Conservation (phyloP, 345 rosid species). For the Citrus australasica region DNA sequence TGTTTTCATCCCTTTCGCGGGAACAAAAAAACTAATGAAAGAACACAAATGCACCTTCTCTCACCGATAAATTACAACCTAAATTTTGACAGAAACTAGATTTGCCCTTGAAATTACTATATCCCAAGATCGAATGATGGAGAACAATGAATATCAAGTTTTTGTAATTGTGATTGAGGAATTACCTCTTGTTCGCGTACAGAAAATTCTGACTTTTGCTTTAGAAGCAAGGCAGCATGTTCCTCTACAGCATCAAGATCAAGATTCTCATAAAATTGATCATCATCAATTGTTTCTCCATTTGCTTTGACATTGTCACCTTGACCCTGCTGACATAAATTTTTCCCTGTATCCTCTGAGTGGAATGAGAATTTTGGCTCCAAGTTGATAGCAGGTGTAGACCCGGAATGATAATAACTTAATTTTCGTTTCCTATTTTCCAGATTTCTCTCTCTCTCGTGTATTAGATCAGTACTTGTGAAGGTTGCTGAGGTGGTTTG, state of each 20-base stretch:
- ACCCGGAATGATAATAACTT: conserved; percentile 34
- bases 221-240: conserved; percentile 60
- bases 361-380: conserved; percentile 40
- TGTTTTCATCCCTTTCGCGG: neutral
- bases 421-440: conserved; percentile 56
- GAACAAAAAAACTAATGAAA: neutral
- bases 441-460: conserved; percentile 22
- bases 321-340: conserved; percentile 24
- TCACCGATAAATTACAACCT: conserved; percentile 2
- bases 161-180: conserved; percentile 17
- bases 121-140: conserved; percentile 96
- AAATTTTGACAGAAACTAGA: neutral
- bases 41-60: neutral
- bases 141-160: conserved; percentile 25
- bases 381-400: conserved; percentile 53
- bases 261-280: conserved; percentile 63
- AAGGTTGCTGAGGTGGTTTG: conserved; percentile 23
- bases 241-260: conserved; percentile 91
- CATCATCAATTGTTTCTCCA: conserved; percentile 44
- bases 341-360: conserved; percentile 20
- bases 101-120: conserved; percentile 21
- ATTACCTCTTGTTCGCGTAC: conserved; percentile 26
- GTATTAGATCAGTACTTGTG: conserved; percentile 12
- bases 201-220: conserved; percentile 31
- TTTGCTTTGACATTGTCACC: conserved; percentile 12